phyloP scores from a whole-genome alignment of 768 basidiomycete genomes.

The Suillus paluster region DNA sequence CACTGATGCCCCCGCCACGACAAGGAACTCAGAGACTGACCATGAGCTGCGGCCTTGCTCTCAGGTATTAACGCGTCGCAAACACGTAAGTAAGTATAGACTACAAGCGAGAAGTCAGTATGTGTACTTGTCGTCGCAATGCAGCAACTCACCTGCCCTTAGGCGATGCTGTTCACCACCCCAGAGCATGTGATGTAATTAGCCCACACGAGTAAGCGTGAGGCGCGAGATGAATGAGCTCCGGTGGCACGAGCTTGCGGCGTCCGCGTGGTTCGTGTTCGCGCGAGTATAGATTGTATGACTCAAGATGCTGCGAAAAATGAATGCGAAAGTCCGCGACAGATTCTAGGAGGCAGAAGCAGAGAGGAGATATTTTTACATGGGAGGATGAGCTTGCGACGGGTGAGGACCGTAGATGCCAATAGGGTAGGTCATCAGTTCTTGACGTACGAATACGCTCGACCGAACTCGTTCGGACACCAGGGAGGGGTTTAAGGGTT shows the following conservation, averaged over 20 bases:
- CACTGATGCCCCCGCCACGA: neutral
- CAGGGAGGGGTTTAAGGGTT: no score
- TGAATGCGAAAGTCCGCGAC: neutral
- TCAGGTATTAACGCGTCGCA: neutral
- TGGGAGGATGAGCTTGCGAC: neutral
- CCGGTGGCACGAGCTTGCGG: neutral
- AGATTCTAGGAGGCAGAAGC: neutral
- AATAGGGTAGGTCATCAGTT: no score
- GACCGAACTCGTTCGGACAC: neutral
- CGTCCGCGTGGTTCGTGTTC: neutral
- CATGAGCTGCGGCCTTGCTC: neutral
- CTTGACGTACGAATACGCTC: no score
- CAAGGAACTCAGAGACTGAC: neutral
- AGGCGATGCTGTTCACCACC: neutral
- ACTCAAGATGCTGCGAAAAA: neutral
- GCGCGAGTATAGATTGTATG: neutral
- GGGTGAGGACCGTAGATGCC: neutral
- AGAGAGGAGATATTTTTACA: neutral
- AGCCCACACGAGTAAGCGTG: neutral
- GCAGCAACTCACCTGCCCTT: neutral
- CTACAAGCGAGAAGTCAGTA: neutral
- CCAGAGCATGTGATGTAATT: neutral
- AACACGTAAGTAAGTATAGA: neutral
- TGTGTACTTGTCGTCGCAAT: neutral
- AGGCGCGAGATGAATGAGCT: neutral